Conservation (phyloP, 2,329 filamentous ascomycete genomes). For the Monascus ruber region DNA sequence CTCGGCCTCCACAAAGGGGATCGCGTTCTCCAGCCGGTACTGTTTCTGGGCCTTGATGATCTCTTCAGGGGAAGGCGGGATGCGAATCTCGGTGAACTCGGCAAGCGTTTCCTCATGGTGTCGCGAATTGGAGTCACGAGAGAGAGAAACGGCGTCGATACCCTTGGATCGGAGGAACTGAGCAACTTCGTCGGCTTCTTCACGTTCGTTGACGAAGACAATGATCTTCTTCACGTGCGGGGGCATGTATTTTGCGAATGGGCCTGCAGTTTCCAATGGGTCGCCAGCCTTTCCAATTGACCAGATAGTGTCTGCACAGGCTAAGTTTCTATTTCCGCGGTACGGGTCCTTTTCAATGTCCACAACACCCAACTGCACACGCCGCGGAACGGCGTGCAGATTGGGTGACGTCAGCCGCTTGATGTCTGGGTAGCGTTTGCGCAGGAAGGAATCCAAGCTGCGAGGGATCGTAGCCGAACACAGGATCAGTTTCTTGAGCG, state of each 20-base stretch:
- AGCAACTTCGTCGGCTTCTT: constrained; percentile 71
- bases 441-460: constrained; percentile 76
- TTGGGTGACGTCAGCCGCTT: constrained; percentile 85
- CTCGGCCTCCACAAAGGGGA: constrained; percentile 30
- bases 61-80: constrained; percentile 24
- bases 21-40: constrained; percentile 23
- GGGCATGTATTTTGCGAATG: constrained; percentile 21
- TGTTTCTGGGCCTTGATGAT: constrained; percentile 21
- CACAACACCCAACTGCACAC: constrained; percentile 86
- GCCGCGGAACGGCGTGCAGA: constrained; percentile 85
- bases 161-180: constrained; percentile 71
- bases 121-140: constrained; percentile 69
- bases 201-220: constrained; percentile 93
- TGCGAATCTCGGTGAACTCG: constrained; percentile 50
- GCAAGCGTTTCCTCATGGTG: constrained; percentile 66
- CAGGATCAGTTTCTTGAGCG: constrained; percentile 73
- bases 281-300: constrained; percentile 73
- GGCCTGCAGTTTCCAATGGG: constrained; percentile 18
- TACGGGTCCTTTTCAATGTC: constrained; percentile 90
- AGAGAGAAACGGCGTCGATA: constrained; percentile 75
- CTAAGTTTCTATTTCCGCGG: constrained; percentile 80
- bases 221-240: constrained; percentile 72
- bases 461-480: constrained; percentile 94
- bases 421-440: constrained; percentile 70
- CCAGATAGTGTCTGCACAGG: constrained; percentile 91